Percentiles rank a stretch among this genome's conserved stretches.
Conservation (phyloP, 805 yeast species). For the Pichia sporocuriosa region DNA sequence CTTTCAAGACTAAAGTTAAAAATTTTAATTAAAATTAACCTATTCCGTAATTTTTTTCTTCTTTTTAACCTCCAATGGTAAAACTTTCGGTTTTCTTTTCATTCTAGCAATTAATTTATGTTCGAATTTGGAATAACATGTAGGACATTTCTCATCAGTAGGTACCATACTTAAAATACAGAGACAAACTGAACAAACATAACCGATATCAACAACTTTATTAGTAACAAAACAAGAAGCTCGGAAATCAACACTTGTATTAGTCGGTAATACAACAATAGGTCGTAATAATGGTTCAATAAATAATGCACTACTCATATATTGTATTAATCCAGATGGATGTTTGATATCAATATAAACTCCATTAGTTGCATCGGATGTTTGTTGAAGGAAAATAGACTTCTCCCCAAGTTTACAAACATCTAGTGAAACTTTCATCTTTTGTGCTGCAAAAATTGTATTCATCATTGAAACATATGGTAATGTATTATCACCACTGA, state of each 20-base stretch:
- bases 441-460: slow-evolving; percentile 91
- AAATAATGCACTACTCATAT: slow-evolving; percentile 72
- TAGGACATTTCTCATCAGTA: slow-evolving; percentile 64
- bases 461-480: slow-evolving; percentile 94
- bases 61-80: slow-evolving; percentile 26
- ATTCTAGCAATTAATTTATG: slow-evolving; percentile 50
- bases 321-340: slow-evolving; percentile 76
- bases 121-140: slow-evolving; percentile 78
- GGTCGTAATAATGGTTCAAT: slow-evolving; percentile 79
- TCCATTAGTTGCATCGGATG: slow-evolving; percentile 92
- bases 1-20: not conserved
- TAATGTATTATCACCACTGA: slow-evolving; percentile 67
- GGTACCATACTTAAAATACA: slow-evolving; percentile 75
- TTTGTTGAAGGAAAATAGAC: slow-evolving; percentile 88
- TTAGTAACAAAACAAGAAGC: slow-evolving; percentile 93
- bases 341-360: slow-evolving; percentile 65
- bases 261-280: slow-evolving; percentile 74
- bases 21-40: not conserved
- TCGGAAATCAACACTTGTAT: slow-evolving; percentile 81
- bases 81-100: slow-evolving; percentile 45
- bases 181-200: slow-evolving; percentile 89
- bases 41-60: slow-evolving; percentile 11
- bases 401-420: slow-evolving; percentile 71
- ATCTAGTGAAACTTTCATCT: slow-evolving; percentile 82
- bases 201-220: slow-evolving; percentile 87